Evolutionary conservation across 139 green algal species (phyloP), one percentile per base, ranked within the genome.

Genomic region (Chlamydomonas sp.): DNA sequence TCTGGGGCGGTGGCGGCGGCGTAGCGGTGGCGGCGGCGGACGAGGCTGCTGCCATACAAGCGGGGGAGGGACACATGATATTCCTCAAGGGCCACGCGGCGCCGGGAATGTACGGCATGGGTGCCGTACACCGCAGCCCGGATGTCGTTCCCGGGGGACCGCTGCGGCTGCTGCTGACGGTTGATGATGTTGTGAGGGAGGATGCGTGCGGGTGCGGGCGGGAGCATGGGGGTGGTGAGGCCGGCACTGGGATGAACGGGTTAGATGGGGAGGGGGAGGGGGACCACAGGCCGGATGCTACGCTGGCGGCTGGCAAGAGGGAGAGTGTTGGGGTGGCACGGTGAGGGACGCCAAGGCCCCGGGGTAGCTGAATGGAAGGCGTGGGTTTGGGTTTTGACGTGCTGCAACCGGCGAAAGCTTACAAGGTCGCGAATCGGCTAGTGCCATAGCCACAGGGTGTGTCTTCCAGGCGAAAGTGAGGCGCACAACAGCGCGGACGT

Each of bases 41-140:
- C 58, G 71, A 90, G 68, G 63, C 66, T 4, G 61, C 87, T 49
- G 83, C 88, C 8, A 17, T 71, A 18, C 89, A 90, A 79, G 80
- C 77, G 20, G 83, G 1, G 5, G 16, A 78, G 2, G 88, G 82
- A 4, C 88, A 93, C 81, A 49, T 92, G 81, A 78, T 93, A 2
- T 86, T 90, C 49, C 88, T 93, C 8, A 93, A 93, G 78, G 88
- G 91, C 4, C 85, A 93, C 74, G 12, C 69, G 0, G 88, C 80
- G 64, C 77, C 77, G 3, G 91, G 85, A n/a, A 89, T 87, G 64
- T 80, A 67, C 63, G 88, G 80, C 63, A 85, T 90, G 80, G 85
- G 85, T 4, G 80, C 79, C 2, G 89, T 92, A 15, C 89, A 92
- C 61, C 79, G 89, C 15, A 85, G 68, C 18, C 84, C 84, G 2